These are phyloP conservation scores for Candida suzukii DNA, from an alignment of 805 yeast species.

Conservation along the genomic window DNA sequence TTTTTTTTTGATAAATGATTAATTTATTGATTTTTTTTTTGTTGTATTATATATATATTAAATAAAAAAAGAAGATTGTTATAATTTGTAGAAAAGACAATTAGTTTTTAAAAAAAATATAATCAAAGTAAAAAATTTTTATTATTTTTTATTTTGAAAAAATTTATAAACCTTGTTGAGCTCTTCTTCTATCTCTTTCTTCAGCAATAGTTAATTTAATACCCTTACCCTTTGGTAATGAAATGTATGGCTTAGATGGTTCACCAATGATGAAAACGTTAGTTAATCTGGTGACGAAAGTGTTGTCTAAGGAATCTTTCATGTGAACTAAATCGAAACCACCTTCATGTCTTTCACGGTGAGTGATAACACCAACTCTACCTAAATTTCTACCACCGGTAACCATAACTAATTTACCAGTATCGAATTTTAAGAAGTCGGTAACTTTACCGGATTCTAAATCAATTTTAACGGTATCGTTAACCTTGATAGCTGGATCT, in stretches of 20 bases:
- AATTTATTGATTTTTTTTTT: neutral
- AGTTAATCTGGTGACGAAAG: constrained; percentile 88
- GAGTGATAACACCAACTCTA: constrained; percentile 91
- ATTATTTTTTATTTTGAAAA: too few species aligned
- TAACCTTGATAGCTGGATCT: constrained; percentile 93
- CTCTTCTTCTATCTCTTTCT: constrained; percentile 98
- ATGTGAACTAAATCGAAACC: constrained; percentile 97
- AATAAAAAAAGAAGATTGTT: neutral
- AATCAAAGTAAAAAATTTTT: neutral
- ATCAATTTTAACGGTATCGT: constrained; percentile 97
- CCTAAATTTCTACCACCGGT: constrained; percentile 99
- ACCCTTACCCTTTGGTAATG: constrained; percentile 99
- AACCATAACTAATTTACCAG: constrained; percentile 87
- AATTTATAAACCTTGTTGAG: constrained; percentile 54
- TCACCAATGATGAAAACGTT: constrained; percentile 96
- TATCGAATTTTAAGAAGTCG: constrained; percentile 85
- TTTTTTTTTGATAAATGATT: neutral
- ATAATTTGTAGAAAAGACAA: neutral
- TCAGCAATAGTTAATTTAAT: constrained; percentile 91
- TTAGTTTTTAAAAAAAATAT: too few species aligned
- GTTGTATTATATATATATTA: neutral
- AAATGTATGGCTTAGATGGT: constrained; percentile 89
- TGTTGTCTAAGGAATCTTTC: constrained; percentile 91
- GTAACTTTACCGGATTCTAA: constrained; percentile 92
- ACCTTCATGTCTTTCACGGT: constrained; percentile 97